These are phyloP conservation scores for Pluteus cervinus DNA, from an alignment of 768 basidiomycete genomes.

Conservation along the genomic window DNA sequence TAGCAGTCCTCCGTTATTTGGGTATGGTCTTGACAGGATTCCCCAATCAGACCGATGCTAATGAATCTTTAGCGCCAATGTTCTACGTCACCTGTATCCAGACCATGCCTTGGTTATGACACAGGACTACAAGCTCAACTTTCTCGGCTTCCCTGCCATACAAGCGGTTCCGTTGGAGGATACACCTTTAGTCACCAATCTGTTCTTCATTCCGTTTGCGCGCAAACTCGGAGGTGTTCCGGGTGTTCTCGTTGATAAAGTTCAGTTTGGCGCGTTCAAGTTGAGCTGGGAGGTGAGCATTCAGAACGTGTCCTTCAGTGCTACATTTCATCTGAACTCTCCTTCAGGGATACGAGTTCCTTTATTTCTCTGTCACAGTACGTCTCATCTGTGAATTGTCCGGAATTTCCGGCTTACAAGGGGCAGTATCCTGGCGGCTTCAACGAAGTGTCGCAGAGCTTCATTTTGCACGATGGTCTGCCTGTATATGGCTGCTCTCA, in stretches of 20 bases:
- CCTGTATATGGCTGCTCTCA: neutral
- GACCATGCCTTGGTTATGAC: conserved; percentile 55
- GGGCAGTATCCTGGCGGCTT: conserved; percentile 29
- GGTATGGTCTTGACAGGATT: conserved; percentile 24
- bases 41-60: conserved; percentile 1
- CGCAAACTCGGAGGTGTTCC: conserved; percentile 33
- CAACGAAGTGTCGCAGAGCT: conserved; percentile 26
- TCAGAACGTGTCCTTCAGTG: neutral
- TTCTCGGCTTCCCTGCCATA: conserved; percentile 48
- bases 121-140: conserved; percentile 34
- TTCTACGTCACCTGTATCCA: conserved; percentile 54
- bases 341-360: conserved; percentile 46
- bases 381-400: conserved; percentile 9
- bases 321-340: conserved; percentile 1
- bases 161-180: conserved; percentile 37
- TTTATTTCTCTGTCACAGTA: conserved; percentile 49
- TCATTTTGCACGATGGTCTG: conserved; percentile 56
- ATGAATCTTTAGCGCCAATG: conserved; percentile 28
- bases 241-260: conserved; percentile 46
- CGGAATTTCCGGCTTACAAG: neutral
- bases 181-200: conserved; percentile 43
- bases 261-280: conserved; percentile 50
- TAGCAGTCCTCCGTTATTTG: conserved; percentile 35
- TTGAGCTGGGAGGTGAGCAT: conserved; percentile 52
- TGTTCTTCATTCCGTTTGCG: conserved; percentile 42